Percentiles rank a stretch among this genome's conserved stretches.
Conservation (phyloP, 108 stramenopile species). For the Nannochloropsis gaditana region DNA sequence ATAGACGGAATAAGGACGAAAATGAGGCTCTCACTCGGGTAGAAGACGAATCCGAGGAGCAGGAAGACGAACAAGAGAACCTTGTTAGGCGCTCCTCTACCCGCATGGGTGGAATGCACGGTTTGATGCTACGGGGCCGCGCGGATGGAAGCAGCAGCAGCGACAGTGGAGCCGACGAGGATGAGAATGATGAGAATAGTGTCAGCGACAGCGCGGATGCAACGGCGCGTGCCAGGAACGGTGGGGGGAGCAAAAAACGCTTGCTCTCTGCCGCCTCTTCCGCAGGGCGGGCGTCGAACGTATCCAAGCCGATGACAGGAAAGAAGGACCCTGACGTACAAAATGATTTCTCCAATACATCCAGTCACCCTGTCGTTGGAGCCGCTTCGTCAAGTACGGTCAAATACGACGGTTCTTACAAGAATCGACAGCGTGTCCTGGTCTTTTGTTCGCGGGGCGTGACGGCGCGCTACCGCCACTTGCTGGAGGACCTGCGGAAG, state of each 20-base stretch:
- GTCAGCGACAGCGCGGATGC: not conserved
- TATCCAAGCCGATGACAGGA: too few relatives aligned
- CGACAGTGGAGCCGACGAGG: not conserved
- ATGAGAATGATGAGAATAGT: not conserved
- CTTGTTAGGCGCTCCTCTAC: not conserved
- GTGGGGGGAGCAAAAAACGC: not conserved
- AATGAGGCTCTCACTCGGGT: not conserved
- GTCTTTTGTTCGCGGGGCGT: slow-evolving; percentile 84
- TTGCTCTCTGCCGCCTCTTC: not conserved
- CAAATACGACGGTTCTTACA: slow-evolving; percentile 58
- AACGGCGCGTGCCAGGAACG: too few relatives aligned
- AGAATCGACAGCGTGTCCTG: slow-evolving; percentile 94
- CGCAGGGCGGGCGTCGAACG: not conserved
- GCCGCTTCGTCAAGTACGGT: not conserved
- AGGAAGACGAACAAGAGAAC: not conserved
- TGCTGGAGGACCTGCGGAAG: slow-evolving; percentile 89
- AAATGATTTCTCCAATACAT: too few relatives aligned
- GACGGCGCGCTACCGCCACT: slow-evolving; percentile 88
- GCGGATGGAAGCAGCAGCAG: slow-evolving; percentile 11
- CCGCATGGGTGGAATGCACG: slow-evolving; percentile 9
- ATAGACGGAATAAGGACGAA: not conserved
- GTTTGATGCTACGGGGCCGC: not conserved
- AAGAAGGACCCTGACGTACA: too few relatives aligned
- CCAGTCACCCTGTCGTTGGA: too few relatives aligned
- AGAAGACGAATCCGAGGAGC: not conserved